Percentiles rank a stretch among this genome's conserved stretches.
Evolutionary conservation across 192 early-diverging fungal genomes (phyloP).

Genomic region (Coemansia sp.): DNA sequence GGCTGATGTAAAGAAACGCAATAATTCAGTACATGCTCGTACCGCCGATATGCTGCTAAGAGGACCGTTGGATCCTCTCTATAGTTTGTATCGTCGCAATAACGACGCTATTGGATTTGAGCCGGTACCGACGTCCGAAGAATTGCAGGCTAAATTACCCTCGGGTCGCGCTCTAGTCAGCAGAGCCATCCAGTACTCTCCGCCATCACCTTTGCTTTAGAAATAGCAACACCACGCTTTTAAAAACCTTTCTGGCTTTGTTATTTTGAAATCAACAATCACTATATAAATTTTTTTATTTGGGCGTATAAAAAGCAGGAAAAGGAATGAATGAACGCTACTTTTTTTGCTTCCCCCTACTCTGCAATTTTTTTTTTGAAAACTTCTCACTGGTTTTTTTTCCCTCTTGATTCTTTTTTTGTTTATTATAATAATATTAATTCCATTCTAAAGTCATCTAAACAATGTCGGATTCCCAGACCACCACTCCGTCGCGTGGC

Average conservation of each 20-base stretch:
- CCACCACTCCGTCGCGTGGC: conserved; percentile 7
- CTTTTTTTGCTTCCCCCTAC: not conserved
- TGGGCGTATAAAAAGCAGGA: not conserved
- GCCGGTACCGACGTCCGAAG: conserved; percentile 39
- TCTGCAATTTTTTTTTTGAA: conserved; percentile 4
- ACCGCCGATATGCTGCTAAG: conserved; percentile 39
- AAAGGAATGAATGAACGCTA: too few species aligned
- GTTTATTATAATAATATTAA: too few species aligned
- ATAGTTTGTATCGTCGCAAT: conserved; percentile 48
- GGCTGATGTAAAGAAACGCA: conserved; percentile 34
- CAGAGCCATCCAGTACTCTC: conserved; percentile 19
- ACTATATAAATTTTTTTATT: conserved; percentile 1
- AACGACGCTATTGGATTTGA: conserved; percentile 53
- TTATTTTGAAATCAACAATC: not conserved
- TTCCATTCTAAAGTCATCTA: too few species aligned
- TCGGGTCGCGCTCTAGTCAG: conserved; percentile 42
- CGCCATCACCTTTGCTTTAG: too few species aligned
- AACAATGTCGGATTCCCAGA: not conserved
- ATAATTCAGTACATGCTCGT: conserved; percentile 33
- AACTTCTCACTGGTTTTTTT: not conserved
- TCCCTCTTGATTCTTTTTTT: conserved; percentile 4
- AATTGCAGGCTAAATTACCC: conserved; percentile 38
- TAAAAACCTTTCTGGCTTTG: too few species aligned
- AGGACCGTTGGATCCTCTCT: conserved; percentile 39
- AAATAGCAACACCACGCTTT: too few species aligned